phyloP scores from a whole-genome alignment of 495 filamentous ascomycete genomes.

The Penicillium fimorum region DNA sequence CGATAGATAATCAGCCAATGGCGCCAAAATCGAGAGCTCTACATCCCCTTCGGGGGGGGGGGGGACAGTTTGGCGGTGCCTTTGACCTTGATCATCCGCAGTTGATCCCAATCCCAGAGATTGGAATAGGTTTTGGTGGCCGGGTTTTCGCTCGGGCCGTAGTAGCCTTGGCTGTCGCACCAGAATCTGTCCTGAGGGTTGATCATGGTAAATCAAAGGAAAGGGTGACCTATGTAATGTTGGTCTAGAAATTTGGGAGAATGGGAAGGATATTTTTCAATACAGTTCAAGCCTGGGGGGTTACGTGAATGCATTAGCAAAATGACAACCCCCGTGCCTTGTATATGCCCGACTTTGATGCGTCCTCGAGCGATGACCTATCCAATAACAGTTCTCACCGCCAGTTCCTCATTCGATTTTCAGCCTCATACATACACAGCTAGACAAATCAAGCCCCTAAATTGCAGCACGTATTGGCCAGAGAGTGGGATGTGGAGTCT shows the following conservation, averaged over 20 bases:
- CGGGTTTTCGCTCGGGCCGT: slow-evolving; percentile 15
- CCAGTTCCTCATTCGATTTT: neutral
- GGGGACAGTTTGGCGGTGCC: slow-evolving; percentile 27
- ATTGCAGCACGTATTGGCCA: too few species aligned
- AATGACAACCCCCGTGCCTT: neutral
- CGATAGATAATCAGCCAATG: slow-evolving; percentile 21
- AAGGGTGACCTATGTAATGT: neutral
- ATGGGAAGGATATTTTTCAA: too few species aligned
- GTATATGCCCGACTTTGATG: neutral
- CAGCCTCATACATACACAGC: neutral
- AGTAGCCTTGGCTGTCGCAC: slow-evolving; percentile 20
- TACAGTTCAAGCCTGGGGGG: neutral
- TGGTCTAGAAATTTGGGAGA: neutral
- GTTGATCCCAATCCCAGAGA: slow-evolving; percentile 27
- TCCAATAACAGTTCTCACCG: neutral
- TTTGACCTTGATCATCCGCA: slow-evolving; percentile 26
- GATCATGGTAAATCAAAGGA: slow-evolving; percentile 6
- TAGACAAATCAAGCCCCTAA: neutral
- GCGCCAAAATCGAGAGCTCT: slow-evolving; percentile 13
- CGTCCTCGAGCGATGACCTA: neutral
- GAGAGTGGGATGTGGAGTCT: too few species aligned
- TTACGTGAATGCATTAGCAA: neutral
- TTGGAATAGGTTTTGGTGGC: slow-evolving; percentile 17
- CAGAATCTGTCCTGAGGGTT: slow-evolving; percentile 16
- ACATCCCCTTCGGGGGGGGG: slow-evolving; percentile 19